Conservation (phyloP, 306 rosid genomes). For the Leucaena leucocephala region DNA sequence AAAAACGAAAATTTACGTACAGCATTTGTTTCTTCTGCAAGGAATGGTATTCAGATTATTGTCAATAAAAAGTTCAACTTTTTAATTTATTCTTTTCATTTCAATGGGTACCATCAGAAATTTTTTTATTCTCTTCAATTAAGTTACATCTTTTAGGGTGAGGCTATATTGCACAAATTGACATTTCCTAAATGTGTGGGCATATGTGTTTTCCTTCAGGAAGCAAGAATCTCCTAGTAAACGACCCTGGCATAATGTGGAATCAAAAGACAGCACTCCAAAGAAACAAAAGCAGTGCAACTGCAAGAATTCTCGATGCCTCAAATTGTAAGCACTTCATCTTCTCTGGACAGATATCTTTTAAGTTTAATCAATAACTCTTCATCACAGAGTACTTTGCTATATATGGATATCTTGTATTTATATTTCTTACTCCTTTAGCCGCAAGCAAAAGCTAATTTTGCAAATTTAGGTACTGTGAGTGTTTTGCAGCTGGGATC, state of each 20-base stretch:
- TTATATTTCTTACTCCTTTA: slow-evolving; percentile 7
- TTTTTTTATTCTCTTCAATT: neutral
- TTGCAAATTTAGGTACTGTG: slow-evolving; percentile 71
- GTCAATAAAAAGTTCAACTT: slow-evolving; percentile 20
- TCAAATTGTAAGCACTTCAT: slow-evolving; percentile 76
- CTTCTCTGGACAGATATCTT: slow-evolving; percentile 9
- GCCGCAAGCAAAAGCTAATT: slow-evolving; percentile 24
- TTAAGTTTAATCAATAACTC: slow-evolving; percentile 17
- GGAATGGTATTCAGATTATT: slow-evolving; percentile 1
- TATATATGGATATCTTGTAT: slow-evolving; percentile 21
- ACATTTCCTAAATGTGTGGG: slow-evolving; percentile 28
- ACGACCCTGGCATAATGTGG: slow-evolving; percentile 49
- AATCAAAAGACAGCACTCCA: slow-evolving; percentile 70
- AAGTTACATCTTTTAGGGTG: slow-evolving; percentile 8
- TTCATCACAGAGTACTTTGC: slow-evolving; percentile 7
- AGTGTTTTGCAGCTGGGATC: slow-evolving; percentile 81
- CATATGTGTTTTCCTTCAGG: slow-evolving; percentile 49
- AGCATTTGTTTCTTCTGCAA: slow-evolving; percentile 10
- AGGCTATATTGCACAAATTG: slow-evolving; percentile 11
- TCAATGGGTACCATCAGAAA: slow-evolving; percentile 7
- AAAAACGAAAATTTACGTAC: neutral
- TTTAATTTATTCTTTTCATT: slow-evolving; percentile 12
- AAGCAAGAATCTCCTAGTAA: slow-evolving; percentile 75
- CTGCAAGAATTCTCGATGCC: slow-evolving; percentile 89
- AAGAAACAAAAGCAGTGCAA: slow-evolving; percentile 90